Evolutionary conservation across 768 basidiomycete species (phyloP).

Genomic region (Tulasnella sp.): DNA sequence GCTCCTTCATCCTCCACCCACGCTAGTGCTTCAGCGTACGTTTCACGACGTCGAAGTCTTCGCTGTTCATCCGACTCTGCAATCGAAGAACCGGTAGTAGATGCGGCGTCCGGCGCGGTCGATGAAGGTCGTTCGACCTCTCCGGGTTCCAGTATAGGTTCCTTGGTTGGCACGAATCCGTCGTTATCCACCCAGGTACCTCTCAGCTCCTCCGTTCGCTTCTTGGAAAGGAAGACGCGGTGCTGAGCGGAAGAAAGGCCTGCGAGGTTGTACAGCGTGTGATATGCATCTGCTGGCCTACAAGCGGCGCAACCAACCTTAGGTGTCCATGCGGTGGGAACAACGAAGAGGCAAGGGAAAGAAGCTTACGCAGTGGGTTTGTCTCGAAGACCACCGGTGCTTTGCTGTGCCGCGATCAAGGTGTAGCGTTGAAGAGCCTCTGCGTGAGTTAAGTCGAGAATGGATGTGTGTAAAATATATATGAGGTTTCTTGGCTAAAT

Average conservation of each 20-base stretch:
- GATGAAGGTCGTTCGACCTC: constrained; percentile 30
- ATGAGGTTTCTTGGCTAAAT: background rate
- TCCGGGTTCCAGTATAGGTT: background rate
- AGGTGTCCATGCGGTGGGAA: too few relatives aligned
- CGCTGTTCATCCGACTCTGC: constrained; percentile 35
- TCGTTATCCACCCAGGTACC: constrained; percentile 40
- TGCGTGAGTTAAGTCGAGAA: background rate
- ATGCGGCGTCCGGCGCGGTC: constrained; percentile 15
- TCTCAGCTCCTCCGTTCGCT: constrained; percentile 38
- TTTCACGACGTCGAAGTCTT: constrained; percentile 41
- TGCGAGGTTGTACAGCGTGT: constrained; percentile 87
- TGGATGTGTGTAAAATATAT: background rate
- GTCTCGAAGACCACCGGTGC: constrained; percentile 82
- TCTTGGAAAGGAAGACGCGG: constrained; percentile 50
- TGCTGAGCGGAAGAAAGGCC: constrained; percentile 90
- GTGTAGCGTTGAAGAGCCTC: constrained; percentile 82
- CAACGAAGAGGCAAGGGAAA: background rate
- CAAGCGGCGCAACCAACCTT: background rate
- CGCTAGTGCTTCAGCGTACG: constrained; percentile 54
- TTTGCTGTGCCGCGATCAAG: constrained; percentile 78
- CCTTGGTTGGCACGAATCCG: background rate
- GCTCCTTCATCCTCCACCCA: constrained; percentile 61
- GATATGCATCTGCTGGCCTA: constrained; percentile 89
- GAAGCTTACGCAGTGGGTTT: constrained; percentile 84
- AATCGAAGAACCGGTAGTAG: constrained; percentile 27